phyloP scores from a whole-genome alignment of 371 early-diverging fungal genomes.

The Actinomortierella wolfii region DNA sequence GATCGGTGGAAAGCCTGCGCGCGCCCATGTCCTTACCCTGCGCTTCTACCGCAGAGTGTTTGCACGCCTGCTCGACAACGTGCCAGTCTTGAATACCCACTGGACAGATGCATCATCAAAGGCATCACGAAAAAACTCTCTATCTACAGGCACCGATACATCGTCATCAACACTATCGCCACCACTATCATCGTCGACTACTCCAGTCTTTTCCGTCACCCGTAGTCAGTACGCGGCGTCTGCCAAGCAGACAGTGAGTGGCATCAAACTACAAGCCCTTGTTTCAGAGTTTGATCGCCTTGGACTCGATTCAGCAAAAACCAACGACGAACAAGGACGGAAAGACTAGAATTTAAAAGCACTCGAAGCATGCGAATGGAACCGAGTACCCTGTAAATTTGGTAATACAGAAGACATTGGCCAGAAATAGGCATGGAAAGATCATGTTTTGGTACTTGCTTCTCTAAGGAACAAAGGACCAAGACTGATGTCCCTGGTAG shows the following conservation, averaged over 20 bases:
- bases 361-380: no score
- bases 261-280: slow-evolving; percentile 9
- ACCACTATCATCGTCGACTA: background rate
- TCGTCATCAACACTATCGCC: background rate
- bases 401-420: no score
- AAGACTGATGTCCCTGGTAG: no score
- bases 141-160: no score
- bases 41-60: slow-evolving; percentile 34
- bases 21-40: slow-evolving; percentile 15
- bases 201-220: slow-evolving; percentile 5
- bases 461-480: no score
- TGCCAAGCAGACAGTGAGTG: slow-evolving; percentile 6
- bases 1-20: slow-evolving; percentile 39
- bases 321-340: no score
- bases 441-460: no score
- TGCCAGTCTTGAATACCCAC: slow-evolving; percentile 18
- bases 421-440: no score
- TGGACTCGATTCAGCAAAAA: no score
- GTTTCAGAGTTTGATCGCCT: slow-evolving; percentile 30
- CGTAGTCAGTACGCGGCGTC: slow-evolving; percentile 15
- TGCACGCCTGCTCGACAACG: slow-evolving; percentile 26
- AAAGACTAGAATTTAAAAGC: no score
- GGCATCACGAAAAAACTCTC: background rate
- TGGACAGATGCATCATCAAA: background rate
- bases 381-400: no score